Evolutionary conservation across 306 rosid species (phyloP).

Genomic region (Datisca glomerata): DNA sequence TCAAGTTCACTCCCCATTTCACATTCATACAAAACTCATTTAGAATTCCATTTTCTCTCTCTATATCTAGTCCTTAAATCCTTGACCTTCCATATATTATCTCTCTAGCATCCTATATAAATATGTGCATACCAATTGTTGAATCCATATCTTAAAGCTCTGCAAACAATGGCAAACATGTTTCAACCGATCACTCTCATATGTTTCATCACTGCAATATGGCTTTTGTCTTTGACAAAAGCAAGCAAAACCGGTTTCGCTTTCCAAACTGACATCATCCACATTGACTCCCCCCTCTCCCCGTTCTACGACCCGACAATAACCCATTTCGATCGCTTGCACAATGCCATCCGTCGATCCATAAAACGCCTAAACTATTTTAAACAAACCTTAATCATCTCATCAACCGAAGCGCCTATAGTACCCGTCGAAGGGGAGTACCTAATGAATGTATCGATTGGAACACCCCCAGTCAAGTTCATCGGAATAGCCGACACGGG

Average conservation of each 20-base stretch:
- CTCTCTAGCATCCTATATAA: too few relatives aligned
- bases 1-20: too few relatives aligned
- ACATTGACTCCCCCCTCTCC: conserved; percentile 39
- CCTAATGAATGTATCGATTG: conserved; percentile 34
- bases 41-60: too few relatives aligned
- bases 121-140: too few relatives aligned
- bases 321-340: conserved; percentile 18
- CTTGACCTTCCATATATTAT: too few relatives aligned
- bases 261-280: conserved; percentile 27
- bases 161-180: background rate
- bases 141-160: too few relatives aligned
- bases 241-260: conserved; percentile 9
- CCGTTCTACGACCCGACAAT: conserved; percentile 24
- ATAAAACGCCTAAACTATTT: conserved; percentile 1
- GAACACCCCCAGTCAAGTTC: conserved; percentile 32
- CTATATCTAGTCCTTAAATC: too few relatives aligned
- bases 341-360: conserved; percentile 35
- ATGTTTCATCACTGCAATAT: too few relatives aligned
- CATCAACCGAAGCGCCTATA: conserved; percentile 8
- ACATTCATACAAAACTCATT: too few relatives aligned
- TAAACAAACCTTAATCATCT: background rate
- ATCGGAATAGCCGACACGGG: conserved; percentile 51
- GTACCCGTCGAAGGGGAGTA: conserved; percentile 29
- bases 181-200: too few relatives aligned
- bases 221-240: background rate